Conservation (phyloP, 495 filamentous ascomycete genomes). For the Xylaria bambusicola region DNA sequence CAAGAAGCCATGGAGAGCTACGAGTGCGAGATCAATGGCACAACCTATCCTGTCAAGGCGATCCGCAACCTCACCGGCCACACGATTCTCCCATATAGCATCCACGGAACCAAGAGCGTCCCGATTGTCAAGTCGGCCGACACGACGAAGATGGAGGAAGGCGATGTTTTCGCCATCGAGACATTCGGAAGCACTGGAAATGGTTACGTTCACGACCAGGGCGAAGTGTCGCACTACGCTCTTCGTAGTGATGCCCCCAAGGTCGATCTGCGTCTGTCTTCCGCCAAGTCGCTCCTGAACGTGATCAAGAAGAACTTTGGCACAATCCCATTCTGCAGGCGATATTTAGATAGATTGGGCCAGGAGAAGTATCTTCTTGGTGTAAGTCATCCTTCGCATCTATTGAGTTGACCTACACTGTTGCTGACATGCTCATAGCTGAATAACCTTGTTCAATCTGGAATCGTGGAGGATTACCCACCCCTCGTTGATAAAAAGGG, state of each 20-base stretch:
- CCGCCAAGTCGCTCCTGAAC: slow-evolving; percentile 78
- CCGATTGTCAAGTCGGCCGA: slow-evolving; percentile 83
- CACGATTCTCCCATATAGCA: slow-evolving; percentile 81
- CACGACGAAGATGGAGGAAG: slow-evolving; percentile 91
- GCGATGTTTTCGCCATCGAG: slow-evolving; percentile 90
- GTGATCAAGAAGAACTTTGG: slow-evolving; percentile 94
- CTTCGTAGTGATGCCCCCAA: slow-evolving; percentile 64
- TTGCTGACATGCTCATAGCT: slow-evolving; percentile 54
- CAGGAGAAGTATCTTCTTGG: slow-evolving; percentile 88
- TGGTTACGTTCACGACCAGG: slow-evolving; percentile 79
- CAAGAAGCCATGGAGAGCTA: slow-evolving; percentile 92
- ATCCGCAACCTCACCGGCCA: slow-evolving; percentile 90
- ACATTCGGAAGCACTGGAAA: slow-evolving; percentile 93
- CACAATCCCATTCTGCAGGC: slow-evolving; percentile 80
- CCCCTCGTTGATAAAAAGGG: slow-evolving; percentile 91
- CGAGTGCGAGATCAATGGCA: slow-evolving; percentile 76
- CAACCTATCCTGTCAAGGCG: slow-evolving; percentile 76
- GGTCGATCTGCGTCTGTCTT: slow-evolving; percentile 67
- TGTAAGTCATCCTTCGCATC: slow-evolving; percentile 47
- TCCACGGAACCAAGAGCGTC: slow-evolving; percentile 86
- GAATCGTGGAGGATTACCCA: slow-evolving; percentile 88
- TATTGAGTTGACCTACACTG: background rate
- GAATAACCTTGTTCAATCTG: slow-evolving; percentile 81
- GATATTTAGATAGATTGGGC: slow-evolving; percentile 82
- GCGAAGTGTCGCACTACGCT: slow-evolving; percentile 80